Evolutionary conservation across 1,139 yeast species (phyloP), one percentile per base, ranked within the genome.

Genomic region (Candida buenavistaensis): DNA sequence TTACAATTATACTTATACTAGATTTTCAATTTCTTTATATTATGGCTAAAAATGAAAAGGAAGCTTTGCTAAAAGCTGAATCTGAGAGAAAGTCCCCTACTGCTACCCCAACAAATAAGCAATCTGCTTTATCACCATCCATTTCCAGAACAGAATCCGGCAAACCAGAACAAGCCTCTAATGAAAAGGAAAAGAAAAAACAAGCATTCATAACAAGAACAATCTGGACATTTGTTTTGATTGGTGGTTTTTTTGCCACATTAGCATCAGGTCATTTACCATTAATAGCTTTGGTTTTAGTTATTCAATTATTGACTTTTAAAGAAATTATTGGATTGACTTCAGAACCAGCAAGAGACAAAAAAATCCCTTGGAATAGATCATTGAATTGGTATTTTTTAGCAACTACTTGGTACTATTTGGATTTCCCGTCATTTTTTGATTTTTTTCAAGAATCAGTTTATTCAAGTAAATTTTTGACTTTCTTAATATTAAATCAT

Each of bases 151-250:
- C 22, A 14, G 25, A 32, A 14, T 11, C 35, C 14, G 27, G 14
- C 10, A 28, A 12, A 13, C 31, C 11, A 12, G 33, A 31, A 7
- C 37, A 32, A 9, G 46, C 43, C 11, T 38, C 37, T 9, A 45
- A 45, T 35, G 48, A 45, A 27, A 55, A 54, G 35, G 83, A 80
- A 48, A 80, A 80, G 64, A 87, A 86, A 63, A 82, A 80, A 48
- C 92, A 81, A 60, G 86, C 89, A 30, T 89, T 92, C 54, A 59
- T 88, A 36, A 87, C 90, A 24, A 78, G 99, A 49, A 84, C 97
- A n/a, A 70, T 85, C 34, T 92, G 97, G 97, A 85, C 97, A 0
- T 59, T 92, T 51, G 89, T 92, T 19, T 90, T 92, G 97, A 83
- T 92, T 45, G 63, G 69, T 14, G 80, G 80, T 7, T 86, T 92